A percentile compares a stretch with the other conserved stretches of the same genome.
These are phyloP conservation scores for Ustilago crameri DNA, from an alignment of 1,284 basidiomycete species.

Conservation along the genomic window DNA sequence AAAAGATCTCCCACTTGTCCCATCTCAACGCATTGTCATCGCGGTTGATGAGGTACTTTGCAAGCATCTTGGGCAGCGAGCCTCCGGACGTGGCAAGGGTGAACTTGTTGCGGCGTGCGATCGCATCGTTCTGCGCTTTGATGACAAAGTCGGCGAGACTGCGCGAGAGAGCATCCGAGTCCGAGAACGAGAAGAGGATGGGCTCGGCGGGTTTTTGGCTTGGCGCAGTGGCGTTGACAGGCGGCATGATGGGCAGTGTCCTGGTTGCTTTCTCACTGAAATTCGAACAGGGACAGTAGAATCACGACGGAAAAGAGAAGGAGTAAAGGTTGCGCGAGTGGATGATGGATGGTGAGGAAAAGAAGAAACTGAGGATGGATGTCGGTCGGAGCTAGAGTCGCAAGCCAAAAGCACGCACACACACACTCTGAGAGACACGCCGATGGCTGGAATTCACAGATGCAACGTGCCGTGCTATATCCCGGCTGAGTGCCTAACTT, in stretches of 20 bases:
- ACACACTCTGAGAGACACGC: no score
- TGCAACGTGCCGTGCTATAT: no score
- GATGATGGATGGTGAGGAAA: not conserved
- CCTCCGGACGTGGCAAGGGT: conserved; percentile 93
- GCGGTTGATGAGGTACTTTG: conserved; percentile 77
- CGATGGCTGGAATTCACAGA: not conserved
- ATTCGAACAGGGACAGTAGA: not conserved
- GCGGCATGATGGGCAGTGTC: conserved; percentile 48
- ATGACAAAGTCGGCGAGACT: conserved; percentile 84
- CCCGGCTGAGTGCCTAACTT: no score
- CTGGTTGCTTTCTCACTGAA: not conserved
- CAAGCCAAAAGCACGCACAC: no score
- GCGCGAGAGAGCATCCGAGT: conserved; percentile 70
- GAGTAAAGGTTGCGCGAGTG: not conserved
- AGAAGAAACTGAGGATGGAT: not conserved
- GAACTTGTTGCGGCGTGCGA: conserved; percentile 88
- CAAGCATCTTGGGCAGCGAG: conserved; percentile 85
- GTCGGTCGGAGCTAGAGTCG: not conserved
- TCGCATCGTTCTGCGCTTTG: conserved; percentile 87
- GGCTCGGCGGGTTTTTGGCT: conserved; percentile 70
- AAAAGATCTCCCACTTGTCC: conserved; percentile 98
- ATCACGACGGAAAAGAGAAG: not conserved
- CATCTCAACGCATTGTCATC: conserved; percentile 79
- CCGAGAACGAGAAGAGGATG: conserved; percentile 78
- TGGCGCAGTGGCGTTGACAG: conserved; percentile 51